These are phyloP conservation scores for Spirogloea muscicola DNA, from an alignment of 139 green algal species.

Conservation along the genomic window DNA sequence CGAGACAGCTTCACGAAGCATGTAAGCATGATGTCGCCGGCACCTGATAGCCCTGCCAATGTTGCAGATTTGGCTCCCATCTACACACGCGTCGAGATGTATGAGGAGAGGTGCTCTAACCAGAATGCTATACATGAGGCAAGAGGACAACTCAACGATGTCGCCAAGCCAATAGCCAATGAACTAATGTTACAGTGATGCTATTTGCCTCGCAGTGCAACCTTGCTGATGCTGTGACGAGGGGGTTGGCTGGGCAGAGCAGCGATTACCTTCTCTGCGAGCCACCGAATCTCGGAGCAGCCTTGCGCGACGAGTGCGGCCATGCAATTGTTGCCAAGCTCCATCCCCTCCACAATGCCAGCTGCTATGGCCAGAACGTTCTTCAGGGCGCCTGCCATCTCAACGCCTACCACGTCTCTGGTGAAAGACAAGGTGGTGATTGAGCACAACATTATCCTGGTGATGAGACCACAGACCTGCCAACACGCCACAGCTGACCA, in stretches of 20 bases:
- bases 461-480: too few species aligned
- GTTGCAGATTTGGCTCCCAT: conserved; percentile 89
- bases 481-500: not conserved
- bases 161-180: too few species aligned
- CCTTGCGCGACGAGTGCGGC: conserved; percentile 85
- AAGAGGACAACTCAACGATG: too few species aligned
- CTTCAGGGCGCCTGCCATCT: conserved; percentile 96
- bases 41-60: conserved; percentile 79
- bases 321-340: conserved; percentile 93
- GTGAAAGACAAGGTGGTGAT: too few species aligned
- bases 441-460: too few species aligned
- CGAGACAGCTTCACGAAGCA: conserved; percentile 93
- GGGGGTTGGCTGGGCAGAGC: too few species aligned
- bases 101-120: too few species aligned
- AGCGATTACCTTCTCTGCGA: conserved; percentile 67
- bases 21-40: conserved; percentile 99
- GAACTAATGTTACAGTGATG: too few species aligned
- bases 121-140: too few species aligned
- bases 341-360: conserved; percentile 93
- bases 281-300: conserved; percentile 86
- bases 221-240: too few species aligned
- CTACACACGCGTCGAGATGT: too few species aligned
- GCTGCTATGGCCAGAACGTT: conserved; percentile 98
- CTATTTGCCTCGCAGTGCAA: too few species aligned
- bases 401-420: conserved; percentile 90